Evolutionary conservation across 768 basidiomycete species (phyloP).

Genomic region (Xanthoconium stramineum): DNA sequence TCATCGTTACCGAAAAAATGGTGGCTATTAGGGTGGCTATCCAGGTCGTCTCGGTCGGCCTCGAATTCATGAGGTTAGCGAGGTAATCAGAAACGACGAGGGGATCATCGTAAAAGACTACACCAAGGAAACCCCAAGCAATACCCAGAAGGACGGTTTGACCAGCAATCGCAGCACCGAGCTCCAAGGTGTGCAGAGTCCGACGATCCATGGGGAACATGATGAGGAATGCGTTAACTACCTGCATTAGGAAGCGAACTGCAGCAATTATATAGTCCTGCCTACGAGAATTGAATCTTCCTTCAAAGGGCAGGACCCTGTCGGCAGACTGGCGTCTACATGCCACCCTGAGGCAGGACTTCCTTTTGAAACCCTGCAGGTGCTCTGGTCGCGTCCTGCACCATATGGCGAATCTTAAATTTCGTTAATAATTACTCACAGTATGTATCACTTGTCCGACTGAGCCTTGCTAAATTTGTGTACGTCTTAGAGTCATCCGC

Average conservation of each 20-base stretch:
- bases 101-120: neutral
- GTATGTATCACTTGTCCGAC: no score
- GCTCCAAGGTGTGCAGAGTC: neutral
- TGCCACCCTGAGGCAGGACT: neutral
- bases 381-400: no score
- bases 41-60: neutral
- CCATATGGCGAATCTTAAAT: no score
- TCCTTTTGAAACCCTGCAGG: neutral
- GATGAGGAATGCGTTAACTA: no score
- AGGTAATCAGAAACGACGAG: neutral
- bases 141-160: constrained; percentile 1
- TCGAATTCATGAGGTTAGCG: neutral
- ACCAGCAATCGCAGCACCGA: neutral
- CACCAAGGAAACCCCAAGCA: neutral
- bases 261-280: neutral
- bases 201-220: neutral
- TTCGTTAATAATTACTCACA: no score
- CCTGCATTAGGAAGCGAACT: neutral
- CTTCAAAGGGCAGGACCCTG: no score
- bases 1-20: neutral
- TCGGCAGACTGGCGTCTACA: neutral
- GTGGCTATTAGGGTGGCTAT: neutral
- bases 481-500: no score
- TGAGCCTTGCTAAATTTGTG: no score
- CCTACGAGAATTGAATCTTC: neutral